These are phyloP conservation scores for Camelina sativa DNA, from an alignment of 345 rosid genomes.

Conservation along the genomic window DNA sequence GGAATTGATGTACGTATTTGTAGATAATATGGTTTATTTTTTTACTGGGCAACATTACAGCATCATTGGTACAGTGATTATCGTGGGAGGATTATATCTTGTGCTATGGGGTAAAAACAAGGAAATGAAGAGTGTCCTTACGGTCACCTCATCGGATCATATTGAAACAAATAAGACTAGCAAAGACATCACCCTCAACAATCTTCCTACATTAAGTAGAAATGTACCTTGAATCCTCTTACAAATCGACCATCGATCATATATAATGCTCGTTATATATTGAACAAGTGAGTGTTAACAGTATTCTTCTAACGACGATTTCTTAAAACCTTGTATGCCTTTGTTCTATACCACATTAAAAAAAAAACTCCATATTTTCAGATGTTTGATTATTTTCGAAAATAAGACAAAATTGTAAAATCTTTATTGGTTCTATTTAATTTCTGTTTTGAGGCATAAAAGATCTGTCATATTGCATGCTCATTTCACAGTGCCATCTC, in stretches of 20 bases:
- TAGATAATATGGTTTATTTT: slow-evolving; percentile 2
- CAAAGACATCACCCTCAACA: slow-evolving; percentile 31
- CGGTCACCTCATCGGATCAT: slow-evolving; percentile 8
- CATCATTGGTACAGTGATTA: slow-evolving; percentile 49
- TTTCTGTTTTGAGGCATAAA: not conserved
- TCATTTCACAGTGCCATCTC: not conserved
- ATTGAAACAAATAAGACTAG: slow-evolving; percentile 38
- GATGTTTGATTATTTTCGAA: not conserved
- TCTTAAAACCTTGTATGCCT: not conserved
- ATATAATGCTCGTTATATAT: not conserved
- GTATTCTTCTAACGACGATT: slow-evolving; percentile 11
- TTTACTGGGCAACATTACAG: slow-evolving; percentile 41
- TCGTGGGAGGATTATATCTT: slow-evolving; percentile 50
- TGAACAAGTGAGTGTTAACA: not conserved
- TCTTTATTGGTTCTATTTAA: not conserved
- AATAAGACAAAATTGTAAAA: not conserved
- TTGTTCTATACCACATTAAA: slow-evolving; percentile 1
- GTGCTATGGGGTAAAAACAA: slow-evolving; percentile 59
- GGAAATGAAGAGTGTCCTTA: slow-evolving; percentile 44
- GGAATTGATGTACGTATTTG: not conserved
- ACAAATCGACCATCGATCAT: not conserved
- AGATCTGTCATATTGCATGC: not conserved
- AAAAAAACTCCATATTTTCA: not conserved
- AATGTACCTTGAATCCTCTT: slow-evolving; percentile 29
- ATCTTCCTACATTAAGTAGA: slow-evolving; percentile 28